Evolutionary conservation across 352 stramenopile species (phyloP).

Genomic region (Globisporangium okanoganense): DNA sequence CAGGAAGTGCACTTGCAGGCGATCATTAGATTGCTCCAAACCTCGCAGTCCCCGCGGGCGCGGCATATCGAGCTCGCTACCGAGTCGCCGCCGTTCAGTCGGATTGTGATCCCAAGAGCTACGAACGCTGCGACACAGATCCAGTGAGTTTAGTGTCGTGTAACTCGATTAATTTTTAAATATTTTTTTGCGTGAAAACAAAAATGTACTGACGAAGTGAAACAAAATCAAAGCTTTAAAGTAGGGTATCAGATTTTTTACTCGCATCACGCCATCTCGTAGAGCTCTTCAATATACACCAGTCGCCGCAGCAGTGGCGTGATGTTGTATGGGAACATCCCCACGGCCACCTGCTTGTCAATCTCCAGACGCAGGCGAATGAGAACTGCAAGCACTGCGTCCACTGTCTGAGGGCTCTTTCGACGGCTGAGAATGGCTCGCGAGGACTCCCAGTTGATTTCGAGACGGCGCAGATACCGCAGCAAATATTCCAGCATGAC

Average conservation of each 20-base stretch:
- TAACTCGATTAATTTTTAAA: no score
- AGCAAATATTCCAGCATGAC: slow-evolving; percentile 60
- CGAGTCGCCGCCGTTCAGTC: slow-evolving; percentile 46
- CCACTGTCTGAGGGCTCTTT: slow-evolving; percentile 16
- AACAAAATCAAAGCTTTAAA: not conserved
- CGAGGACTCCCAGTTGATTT: slow-evolving; percentile 24
- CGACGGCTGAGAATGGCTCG: slow-evolving; percentile 18
- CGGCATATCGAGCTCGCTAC: slow-evolving; percentile 8
- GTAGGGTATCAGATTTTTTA: not conserved
- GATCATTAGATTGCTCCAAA: slow-evolving; percentile 44
- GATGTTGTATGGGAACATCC: slow-evolving; percentile 55
- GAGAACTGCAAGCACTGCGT: slow-evolving; percentile 44
- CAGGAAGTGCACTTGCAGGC: slow-evolving; percentile 57
- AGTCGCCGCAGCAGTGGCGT: slow-evolving; percentile 43
- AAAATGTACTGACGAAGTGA: not conserved
- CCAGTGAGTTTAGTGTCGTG: not conserved
- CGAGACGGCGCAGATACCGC: slow-evolving; percentile 43
- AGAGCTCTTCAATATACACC: slow-evolving; percentile 43
- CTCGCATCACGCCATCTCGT: slow-evolving; percentile 26
- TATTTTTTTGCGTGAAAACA: not conserved
- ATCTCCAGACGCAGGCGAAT: slow-evolving; percentile 67
- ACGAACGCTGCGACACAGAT: not conserved
- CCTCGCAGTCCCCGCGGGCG: slow-evolving; percentile 15
- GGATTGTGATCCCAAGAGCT: slow-evolving; percentile 22
- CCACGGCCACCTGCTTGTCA: slow-evolving; percentile 32